A percentile compares a stretch with the other conserved stretches of the same genome.
These are phyloP conservation scores for Prinsepia uniflora DNA, from an alignment of 306 rosid species.

Conservation along the genomic window DNA sequence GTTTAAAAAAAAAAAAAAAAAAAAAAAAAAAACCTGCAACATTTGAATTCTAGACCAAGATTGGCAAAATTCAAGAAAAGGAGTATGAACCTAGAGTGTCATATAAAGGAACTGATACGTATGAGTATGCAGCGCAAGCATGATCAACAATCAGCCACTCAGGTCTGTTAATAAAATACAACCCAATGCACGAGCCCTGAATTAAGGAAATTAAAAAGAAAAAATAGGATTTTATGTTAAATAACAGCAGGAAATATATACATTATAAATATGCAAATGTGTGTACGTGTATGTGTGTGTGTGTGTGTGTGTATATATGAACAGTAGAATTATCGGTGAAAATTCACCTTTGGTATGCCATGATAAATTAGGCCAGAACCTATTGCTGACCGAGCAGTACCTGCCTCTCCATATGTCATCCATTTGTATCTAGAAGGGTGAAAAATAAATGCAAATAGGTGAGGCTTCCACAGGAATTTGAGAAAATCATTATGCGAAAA, in stretches of 20 bases:
- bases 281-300: too few relatives aligned
- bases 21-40: neutral
- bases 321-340: conserved; percentile 18
- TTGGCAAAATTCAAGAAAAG: conserved; percentile 15
- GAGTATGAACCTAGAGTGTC: conserved; percentile 85
- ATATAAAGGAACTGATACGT: conserved; percentile 87
- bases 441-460: conserved; percentile 23
- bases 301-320: neutral
- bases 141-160: conserved; percentile 97
- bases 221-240: conserved; percentile 1
- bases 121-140: conserved; percentile 96
- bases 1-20: too few relatives aligned
- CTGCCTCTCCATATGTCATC: conserved; percentile 97
- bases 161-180: conserved; percentile 91
- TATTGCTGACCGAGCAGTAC: conserved; percentile 74
- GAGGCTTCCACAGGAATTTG: conserved; percentile 22
- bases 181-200: conserved; percentile 79
- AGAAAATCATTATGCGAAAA: conserved; percentile 1
- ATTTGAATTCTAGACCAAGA: conserved; percentile 20
- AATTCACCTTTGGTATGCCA: conserved; percentile 72
- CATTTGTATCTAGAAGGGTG: conserved; percentile 72
- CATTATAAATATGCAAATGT: neutral
- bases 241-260: neutral
- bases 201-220: neutral
- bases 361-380: conserved; percentile 85